Base-by-base conservation (phyloP, 129 eudicot genomes). In the Chrysanthemum makinoi region DNA sequence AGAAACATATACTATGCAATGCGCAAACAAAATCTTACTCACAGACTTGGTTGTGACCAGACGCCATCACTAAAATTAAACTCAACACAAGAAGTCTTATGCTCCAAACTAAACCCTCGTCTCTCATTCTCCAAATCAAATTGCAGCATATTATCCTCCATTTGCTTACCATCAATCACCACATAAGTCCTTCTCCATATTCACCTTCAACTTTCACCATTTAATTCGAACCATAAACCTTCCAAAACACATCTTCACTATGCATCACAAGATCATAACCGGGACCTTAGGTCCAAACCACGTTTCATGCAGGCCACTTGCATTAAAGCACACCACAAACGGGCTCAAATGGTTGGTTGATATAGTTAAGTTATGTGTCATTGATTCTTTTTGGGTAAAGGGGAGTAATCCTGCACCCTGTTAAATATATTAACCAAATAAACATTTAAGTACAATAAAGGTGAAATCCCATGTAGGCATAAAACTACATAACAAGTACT, bases 131-230 rank as follows among this genome's bases (percentile, higher is more conserved):
- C 79, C 65, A 66, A 65, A 75, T 86, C 91, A 75, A 86, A 80
- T 28, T 84, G 86, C 73, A 84, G 15, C 62, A 84, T n/a, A 63
- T 84, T 84, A 75, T 84, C 86, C 66, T 81, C 91, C 81, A 86
- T 70, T 16, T 83, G 86, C 53, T 33, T 70, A 19, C 87, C 86
- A 63, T 86, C 87, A 4, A 86, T 78, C 33, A 83, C 80, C 60
- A 86, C 83, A 5, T 80, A 49, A 10, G 55, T 73, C 72, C 82
- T 1, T 72, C 79, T 2, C 74, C 70, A 14, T 49, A 56, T 0
- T 39, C 75, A 46, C 57, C 66, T 0, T 8, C 69, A 47, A 78
- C 60, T 19, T 53, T 78, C 63, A 86, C 85, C 87, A 86, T 76
- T n/a, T 84, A 77, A 69, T 86, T 82, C 26, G 53, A 75, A 19